A percentile compares a stretch with the other conserved stretches of the same genome.
Evolutionary conservation across 2,329 filamentous ascomycete genomes (phyloP).

Genomic region (Neonectria ditissima): DNA sequence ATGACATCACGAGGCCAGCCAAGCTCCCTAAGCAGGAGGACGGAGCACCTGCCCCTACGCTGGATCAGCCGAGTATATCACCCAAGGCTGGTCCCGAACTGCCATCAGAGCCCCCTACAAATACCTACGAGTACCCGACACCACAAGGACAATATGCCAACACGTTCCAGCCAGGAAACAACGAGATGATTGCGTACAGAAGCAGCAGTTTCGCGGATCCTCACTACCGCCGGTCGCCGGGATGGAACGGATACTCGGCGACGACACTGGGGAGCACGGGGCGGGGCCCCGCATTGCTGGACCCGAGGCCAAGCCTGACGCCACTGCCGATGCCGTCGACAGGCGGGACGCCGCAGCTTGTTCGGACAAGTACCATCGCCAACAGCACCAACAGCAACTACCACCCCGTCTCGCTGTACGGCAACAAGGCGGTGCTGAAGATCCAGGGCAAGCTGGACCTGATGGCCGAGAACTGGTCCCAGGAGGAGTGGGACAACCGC

Average conservation of each 20-base stretch:
- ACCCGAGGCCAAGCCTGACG: constrained; percentile 60
- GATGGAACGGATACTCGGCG: constrained; percentile 59
- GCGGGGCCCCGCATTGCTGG: constrained; percentile 57
- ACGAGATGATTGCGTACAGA: constrained; percentile 69
- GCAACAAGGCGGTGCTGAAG: constrained; percentile 85
- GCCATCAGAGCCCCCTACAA: constrained; percentile 55
- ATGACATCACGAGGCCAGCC: constrained; percentile 55
- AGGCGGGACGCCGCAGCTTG: constrained; percentile 59
- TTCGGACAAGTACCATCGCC: constrained; percentile 67
- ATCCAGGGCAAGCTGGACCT: constrained; percentile 85
- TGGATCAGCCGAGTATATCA: constrained; percentile 55
- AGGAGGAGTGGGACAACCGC: constrained; percentile 82
- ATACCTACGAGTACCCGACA: constrained; percentile 60
- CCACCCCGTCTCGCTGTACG: constrained; percentile 84
- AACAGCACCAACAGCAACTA: constrained; percentile 62
- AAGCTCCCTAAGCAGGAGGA: constrained; percentile 54
- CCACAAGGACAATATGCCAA: constrained; percentile 55
- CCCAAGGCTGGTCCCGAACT: constrained; percentile 57
- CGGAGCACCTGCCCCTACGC: constrained; percentile 50
- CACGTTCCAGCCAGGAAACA: constrained; percentile 56
- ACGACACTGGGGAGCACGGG: constrained; percentile 55
- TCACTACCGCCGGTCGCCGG: constrained; percentile 55
- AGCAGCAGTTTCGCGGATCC: constrained; percentile 64
- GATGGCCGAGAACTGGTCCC: constrained; percentile 87
- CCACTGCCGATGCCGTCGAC: constrained; percentile 61